Evolutionary conservation across 441 rosid species (phyloP), one percentile per base, ranked within the genome.

Genomic region (Pelargonium cotyledonis): DNA sequence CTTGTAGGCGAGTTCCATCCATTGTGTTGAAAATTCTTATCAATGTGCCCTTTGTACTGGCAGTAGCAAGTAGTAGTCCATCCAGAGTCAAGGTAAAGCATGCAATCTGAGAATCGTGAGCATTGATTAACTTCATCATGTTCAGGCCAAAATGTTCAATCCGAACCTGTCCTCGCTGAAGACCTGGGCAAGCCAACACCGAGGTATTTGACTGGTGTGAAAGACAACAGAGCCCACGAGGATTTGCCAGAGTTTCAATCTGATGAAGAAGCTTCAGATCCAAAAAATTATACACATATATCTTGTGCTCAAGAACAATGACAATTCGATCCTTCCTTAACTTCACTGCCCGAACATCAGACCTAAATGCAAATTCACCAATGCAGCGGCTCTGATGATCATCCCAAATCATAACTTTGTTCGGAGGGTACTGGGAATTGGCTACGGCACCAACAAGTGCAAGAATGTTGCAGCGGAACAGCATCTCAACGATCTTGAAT

Each of bases 11-110:
- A 77, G 92, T 88, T 58, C 96, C 99, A 67, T 94, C 99, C 91
- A 94, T 79, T n/a, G 97, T 91, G 81, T 94, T 94, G 82, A 88
- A 94, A 71, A 94, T 91, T 85, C 99, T 83, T 58, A 88, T 84
- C 80, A 94, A 82, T 57, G 96, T 94, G 68, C 97, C 99, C 81
- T 78, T 89, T 49, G 87, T 80, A 80, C 96, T 94, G 46, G 96
- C 96, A 74, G 96, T 94, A 10, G 97, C 96, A 41, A 94, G 96
- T 66, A 94, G 90, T 64, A 91, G 76, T 73, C 97, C 99, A 80
- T 94, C 99, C 85, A 83, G 65, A n/a, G 99, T 91, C 85, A 94
- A 72, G 78, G 90, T 88, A 70, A 91, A 70, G 80, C 94, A 88
- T 10, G 97, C 92, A 23, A 89, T 81, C 64, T 85, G 86, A 66